Conservation (phyloP, 257 asterid genomes). For the Coffea canephora region DNA sequence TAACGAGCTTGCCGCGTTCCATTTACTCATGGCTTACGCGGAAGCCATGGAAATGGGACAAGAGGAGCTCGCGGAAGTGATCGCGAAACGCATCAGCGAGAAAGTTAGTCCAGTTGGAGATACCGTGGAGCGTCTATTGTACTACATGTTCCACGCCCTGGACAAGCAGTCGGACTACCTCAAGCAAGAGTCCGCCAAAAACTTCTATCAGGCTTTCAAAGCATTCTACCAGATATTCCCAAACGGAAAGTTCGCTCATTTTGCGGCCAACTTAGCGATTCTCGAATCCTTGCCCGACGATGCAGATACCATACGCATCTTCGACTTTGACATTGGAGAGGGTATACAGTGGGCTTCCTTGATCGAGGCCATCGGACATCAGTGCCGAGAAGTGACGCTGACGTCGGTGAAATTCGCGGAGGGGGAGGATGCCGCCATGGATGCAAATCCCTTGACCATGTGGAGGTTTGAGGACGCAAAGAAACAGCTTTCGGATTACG, state of each 20-base stretch:
- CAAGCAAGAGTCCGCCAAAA: conserved; percentile 33
- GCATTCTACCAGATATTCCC: conserved; percentile 45
- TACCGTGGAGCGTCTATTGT: conserved; percentile 26
- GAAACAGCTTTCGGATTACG: conserved; percentile 35
- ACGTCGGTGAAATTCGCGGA: conserved; percentile 28
- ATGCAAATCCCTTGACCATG: not conserved
- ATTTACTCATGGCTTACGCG: conserved; percentile 42
- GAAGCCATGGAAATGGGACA: conserved; percentile 42
- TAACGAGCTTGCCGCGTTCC: conserved; percentile 26
- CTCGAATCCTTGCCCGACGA: conserved; percentile 47
- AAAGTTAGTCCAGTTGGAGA: conserved; percentile 43
- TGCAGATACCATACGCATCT: conserved; percentile 21
- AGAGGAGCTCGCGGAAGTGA: conserved; percentile 24
- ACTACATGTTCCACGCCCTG: conserved; percentile 37
- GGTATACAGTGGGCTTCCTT: conserved; percentile 66
- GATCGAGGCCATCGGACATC: conserved; percentile 31
- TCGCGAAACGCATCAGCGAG: conserved; percentile 29
- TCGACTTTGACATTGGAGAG: conserved; percentile 57
- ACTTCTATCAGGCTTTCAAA: conserved; percentile 39
- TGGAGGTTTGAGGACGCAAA: conserved; percentile 50
- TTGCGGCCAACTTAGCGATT: conserved; percentile 49
- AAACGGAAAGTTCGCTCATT: conserved; percentile 57
- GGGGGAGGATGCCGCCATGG: conserved; percentile 20
- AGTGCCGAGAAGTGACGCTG: conserved; percentile 27
- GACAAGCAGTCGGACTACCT: conserved; percentile 33